Evolutionary conservation across 169 alveolate species (phyloP), one percentile per base, ranked within the genome.

Genomic region (Hepatocystis sp.): DNA sequence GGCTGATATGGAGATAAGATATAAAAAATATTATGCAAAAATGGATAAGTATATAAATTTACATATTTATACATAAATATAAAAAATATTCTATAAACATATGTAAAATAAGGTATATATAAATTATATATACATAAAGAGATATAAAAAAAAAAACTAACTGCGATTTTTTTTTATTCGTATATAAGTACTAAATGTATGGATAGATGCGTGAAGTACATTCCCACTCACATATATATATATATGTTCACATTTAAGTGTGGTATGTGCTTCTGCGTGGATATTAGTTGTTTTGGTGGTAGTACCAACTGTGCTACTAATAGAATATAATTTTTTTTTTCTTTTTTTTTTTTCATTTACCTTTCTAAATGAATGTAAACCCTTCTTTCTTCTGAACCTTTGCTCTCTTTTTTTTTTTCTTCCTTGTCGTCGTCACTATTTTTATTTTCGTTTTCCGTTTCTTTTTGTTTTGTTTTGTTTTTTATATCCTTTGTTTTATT

Each of bases 321-420:
- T 11, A 15, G 13, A 4, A n/a, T 49, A 17, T 49, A 2, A 10
- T 3, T 27, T 53, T 61, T 11, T 61, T 17, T 8, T 63, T 63
- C 17, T 13, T 36, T 30, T 10, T 40, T 17, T 53, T 67, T 52
- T 36, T 2, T 11, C n/a, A 17, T 27, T n/a, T 56, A 76, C 88
- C 88, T 76, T 52, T 58, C 76, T 23, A 76, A 32, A 52, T 58
- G 88, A 25, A 76, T 47, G 36, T 17, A 76, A 25, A 76, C 61
- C 65, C 58, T 76, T 42, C 58, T 71, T 63, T 71, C 86, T 49
- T 30, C 52, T 21, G 15, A 32, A 21, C 21, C 52, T 56, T 67
- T 67, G 11, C 53, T 13, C 7, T 36, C 60, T 42, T 39, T 66
- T 66, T 34, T 60, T 19, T 28, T 67, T 58, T 67, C 30, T 8